A percentile compares a stretch with the other conserved stretches of the same genome.
Conservation (phyloP, 1,139 yeast species). For the Blastobotrys proliferans region DNA sequence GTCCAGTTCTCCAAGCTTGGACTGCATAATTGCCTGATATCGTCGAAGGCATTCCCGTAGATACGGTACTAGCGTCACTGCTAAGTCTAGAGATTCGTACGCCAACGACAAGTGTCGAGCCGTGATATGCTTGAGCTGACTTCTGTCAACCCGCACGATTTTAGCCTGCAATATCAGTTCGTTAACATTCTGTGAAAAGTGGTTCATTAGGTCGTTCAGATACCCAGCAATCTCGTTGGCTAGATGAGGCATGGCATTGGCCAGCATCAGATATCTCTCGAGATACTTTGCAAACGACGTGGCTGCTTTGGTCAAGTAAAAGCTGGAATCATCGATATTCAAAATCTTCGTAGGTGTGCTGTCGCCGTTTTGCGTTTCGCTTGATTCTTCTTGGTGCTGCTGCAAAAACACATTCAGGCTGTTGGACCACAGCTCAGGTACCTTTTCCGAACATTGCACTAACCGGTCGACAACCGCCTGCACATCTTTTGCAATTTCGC, state of each 20-base stretch:
- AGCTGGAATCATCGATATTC: conserved; percentile 35
- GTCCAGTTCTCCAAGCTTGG: conserved; percentile 41
- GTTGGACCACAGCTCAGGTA: conserved; percentile 49
- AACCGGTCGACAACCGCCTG: conserved; percentile 58
- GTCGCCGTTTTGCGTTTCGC: conserved; percentile 1
- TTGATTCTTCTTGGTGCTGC: neutral
- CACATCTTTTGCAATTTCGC: conserved; percentile 44
- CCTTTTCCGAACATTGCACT: conserved; percentile 46
- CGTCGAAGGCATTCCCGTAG: conserved; percentile 32
- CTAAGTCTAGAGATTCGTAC: conserved; percentile 52
- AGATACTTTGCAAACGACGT: conserved; percentile 38
- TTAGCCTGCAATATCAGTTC: conserved; percentile 73
- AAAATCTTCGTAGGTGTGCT: conserved; percentile 29
- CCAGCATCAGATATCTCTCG: conserved; percentile 48
- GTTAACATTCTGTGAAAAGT: conserved; percentile 53
- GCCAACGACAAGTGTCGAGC: conserved; percentile 71
- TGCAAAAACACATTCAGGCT: conserved; percentile 2
- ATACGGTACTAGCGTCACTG: conserved; percentile 38
- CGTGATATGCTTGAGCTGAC: conserved; percentile 71
- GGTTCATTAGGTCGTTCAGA: conserved; percentile 48
- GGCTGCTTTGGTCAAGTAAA: conserved; percentile 38
- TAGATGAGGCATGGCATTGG: conserved; percentile 48
- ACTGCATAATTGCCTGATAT: conserved; percentile 20
- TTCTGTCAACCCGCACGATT: conserved; percentile 56
- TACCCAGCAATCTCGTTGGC: conserved; percentile 38